Evolutionary conservation across 495 filamentous ascomycete genomes (phyloP).

Genomic region (Xeromyces bisporus): DNA sequence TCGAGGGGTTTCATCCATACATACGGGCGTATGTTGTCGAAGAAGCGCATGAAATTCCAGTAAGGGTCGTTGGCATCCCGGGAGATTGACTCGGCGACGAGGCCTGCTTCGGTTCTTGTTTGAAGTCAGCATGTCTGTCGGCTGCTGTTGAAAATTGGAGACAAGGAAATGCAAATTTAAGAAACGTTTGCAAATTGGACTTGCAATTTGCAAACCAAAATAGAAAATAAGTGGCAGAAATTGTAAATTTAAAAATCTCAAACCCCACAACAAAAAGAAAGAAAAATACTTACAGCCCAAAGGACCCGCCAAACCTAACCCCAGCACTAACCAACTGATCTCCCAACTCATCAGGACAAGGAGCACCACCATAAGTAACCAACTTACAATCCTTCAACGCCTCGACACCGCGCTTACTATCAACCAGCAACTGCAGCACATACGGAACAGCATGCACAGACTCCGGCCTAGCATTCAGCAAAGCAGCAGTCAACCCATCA

Average conservation of each 20-base stretch:
- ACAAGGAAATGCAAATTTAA: too few relatives aligned
- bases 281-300: slow-evolving; percentile 30
- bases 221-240: too few relatives aligned
- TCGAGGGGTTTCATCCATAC: slow-evolving; percentile 34
- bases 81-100: slow-evolving; percentile 31
- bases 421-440: slow-evolving; percentile 35
- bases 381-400: slow-evolving; percentile 25
- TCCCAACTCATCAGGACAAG: slow-evolving; percentile 41
- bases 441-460: slow-evolving; percentile 41
- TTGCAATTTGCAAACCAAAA: too few relatives aligned
- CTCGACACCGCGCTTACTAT: slow-evolving; percentile 29
- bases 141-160: too few relatives aligned
- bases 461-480: slow-evolving; percentile 30
- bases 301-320: slow-evolving; percentile 31
- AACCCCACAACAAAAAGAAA: background rate
- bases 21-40: slow-evolving; percentile 26
- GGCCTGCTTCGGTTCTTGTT: slow-evolving; percentile 37
- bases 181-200: too few relatives aligned
- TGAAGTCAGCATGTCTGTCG: too few relatives aligned
- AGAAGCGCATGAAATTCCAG: slow-evolving; percentile 37
- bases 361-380: slow-evolving; percentile 35
- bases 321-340: slow-evolving; percentile 31
- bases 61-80: slow-evolving; percentile 28
- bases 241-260: slow-evolving; percentile 1
- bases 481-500: slow-evolving; percentile 24